These are phyloP conservation scores for Mycena galericulata DNA, from an alignment of 768 basidiomycete genomes.

Conservation along the genomic window DNA sequence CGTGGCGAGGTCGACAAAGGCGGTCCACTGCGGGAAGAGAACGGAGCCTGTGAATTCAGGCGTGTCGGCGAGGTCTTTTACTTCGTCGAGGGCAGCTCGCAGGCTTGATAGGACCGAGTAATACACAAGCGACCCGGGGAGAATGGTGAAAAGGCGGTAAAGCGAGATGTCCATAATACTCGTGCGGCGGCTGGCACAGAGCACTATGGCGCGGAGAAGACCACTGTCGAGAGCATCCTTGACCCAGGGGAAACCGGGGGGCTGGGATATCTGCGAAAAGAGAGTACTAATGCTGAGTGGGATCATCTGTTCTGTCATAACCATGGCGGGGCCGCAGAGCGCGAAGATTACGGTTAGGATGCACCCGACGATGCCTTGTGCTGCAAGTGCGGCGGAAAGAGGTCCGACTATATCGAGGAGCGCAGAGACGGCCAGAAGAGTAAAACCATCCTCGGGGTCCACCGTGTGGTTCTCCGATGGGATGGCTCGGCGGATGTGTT, in stretches of 20 bases:
- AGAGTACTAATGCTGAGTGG: constrained; percentile 4
- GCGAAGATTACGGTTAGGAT: not conserved
- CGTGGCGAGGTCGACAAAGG: constrained; percentile 1
- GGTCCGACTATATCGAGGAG: not conserved
- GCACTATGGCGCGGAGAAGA: constrained; percentile 14
- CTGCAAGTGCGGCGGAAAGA: not conserved
- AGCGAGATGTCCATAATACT: not conserved
- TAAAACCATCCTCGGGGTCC: not conserved
- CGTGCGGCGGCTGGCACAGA: constrained; percentile 8
- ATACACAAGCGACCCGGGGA: not conserved
- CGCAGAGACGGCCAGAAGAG: not conserved
- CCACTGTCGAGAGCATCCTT: constrained; percentile 10
- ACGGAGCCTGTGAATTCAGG: not conserved
- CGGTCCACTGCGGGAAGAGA: not conserved
- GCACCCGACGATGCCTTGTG: not conserved
- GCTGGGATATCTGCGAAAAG: not conserved
- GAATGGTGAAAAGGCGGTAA: not conserved
- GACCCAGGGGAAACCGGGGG: not conserved
- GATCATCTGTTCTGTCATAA: constrained; percentile 9
- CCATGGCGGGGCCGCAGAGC: not conserved
- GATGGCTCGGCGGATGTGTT: not conserved
- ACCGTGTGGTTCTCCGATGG: not conserved
- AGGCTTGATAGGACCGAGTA: constrained; percentile 16
- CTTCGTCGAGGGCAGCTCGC: constrained; percentile 2
- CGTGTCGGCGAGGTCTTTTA: not conserved